phyloP scores from a whole-genome alignment of 2,329 filamentous ascomycete species.

The Epicoccum nigrum region DNA sequence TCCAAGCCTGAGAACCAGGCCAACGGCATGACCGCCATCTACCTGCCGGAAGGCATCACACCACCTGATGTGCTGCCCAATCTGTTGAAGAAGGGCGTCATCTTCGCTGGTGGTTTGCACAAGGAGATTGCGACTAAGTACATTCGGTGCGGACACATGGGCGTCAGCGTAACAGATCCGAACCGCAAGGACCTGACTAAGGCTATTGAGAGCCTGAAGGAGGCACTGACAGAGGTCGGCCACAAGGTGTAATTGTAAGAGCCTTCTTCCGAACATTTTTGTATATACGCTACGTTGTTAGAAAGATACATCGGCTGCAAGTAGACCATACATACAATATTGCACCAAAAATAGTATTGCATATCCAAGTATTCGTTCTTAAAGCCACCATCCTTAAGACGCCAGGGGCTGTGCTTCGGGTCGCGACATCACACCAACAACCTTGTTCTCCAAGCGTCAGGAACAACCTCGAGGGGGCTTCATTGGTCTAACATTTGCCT shows the following conservation, averaged over 20 bases:
- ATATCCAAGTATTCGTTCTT: too few relatives aligned
- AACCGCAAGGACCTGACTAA: conserved; percentile 81
- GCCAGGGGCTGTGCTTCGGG: conserved; percentile 3
- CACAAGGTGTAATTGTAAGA: conserved; percentile 51
- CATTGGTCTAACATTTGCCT: background rate
- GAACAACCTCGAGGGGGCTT: background rate
- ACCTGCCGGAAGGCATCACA: conserved; percentile 82
- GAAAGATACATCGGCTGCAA: background rate
- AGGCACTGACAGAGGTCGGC: conserved; percentile 75
- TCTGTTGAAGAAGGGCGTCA: conserved; percentile 82
- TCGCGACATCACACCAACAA: background rate
- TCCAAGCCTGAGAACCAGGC: conserved; percentile 87
- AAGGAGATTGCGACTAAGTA: conserved; percentile 95
- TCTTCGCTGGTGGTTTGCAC: conserved; percentile 95
- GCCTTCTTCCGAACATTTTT: background rate
- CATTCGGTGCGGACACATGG: conserved; percentile 97
- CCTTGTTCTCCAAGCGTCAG: background rate
- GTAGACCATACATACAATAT: background rate
- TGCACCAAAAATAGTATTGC: conserved; percentile 3
- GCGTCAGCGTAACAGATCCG: conserved; percentile 85
- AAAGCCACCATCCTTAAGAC: too few relatives aligned
- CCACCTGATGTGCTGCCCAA: conserved; percentile 84
- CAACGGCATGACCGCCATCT: conserved; percentile 97
- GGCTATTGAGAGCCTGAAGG: conserved; percentile 78
- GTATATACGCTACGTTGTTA: conserved; percentile 4